Conservation (phyloP, 202 grass and related monocot genomes). For the Brachypodium distachyon region DNA sequence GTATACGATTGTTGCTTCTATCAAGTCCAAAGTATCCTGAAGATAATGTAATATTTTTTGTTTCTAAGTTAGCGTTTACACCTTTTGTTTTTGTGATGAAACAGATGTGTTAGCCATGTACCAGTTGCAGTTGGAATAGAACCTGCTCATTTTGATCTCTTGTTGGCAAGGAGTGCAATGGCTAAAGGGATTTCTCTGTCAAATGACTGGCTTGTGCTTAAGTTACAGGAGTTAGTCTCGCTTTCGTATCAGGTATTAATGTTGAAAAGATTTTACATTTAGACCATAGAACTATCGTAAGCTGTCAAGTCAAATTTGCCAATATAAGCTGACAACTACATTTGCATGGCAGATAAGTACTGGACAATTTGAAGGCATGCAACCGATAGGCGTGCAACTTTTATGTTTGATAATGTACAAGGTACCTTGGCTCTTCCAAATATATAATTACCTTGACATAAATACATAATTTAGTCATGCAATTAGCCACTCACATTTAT, state of each 20-base stretch:
- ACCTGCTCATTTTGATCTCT: conserved; percentile 90
- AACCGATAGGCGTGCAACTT: conserved; percentile 77
- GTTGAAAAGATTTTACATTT: neutral
- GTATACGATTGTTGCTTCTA: neutral
- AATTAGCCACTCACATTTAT: neutral
- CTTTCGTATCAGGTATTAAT: conserved; percentile 84
- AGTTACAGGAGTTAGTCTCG: conserved; percentile 87
- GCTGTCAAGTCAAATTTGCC: neutral
- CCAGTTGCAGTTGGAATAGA: conserved; percentile 86
- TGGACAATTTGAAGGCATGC: conserved; percentile 95
- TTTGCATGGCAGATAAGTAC: conserved; percentile 80
- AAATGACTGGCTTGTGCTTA: conserved; percentile 89
- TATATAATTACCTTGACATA: conserved; percentile 12
- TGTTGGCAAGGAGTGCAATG: conserved; percentile 52
- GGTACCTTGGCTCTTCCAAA: conserved; percentile 39
- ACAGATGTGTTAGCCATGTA: conserved; percentile 86
- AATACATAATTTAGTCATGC: neutral
- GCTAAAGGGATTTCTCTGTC: conserved; percentile 26
- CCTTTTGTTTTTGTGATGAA: conserved; percentile 20
- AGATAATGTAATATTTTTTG: conserved; percentile 15
- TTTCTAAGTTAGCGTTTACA: conserved; percentile 9
- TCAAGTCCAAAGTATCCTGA: conserved; percentile 7
- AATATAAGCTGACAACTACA: conserved; percentile 12
- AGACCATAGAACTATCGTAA: neutral
- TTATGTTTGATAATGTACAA: conserved; percentile 93